phyloP scores from a whole-genome alignment of 2,329 filamentous ascomycete genomes.

The Immersiporthe knoxdaviesiana region DNA sequence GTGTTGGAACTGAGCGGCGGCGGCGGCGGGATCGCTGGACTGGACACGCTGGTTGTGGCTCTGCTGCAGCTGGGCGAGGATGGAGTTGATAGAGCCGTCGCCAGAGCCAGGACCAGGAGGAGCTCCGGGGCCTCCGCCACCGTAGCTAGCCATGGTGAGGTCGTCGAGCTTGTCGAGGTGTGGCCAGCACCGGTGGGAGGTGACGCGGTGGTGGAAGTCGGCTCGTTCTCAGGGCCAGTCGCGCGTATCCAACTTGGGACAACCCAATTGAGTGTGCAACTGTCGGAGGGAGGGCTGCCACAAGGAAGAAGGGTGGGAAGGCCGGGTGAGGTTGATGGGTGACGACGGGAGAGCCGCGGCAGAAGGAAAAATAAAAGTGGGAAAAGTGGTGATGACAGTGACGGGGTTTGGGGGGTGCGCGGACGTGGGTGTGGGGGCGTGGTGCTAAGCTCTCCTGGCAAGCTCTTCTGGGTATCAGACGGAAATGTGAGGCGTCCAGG shows the following conservation, averaged over 20 bases:
- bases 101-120: slow-evolving; percentile 9
- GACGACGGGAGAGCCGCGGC: slow-evolving; percentile 24
- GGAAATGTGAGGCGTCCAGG: background rate
- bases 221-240: slow-evolving; percentile 5
- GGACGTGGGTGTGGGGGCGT: background rate
- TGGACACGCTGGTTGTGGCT: slow-evolving; percentile 34
- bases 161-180: slow-evolving; percentile 23
- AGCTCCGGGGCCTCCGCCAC: slow-evolving; percentile 33
- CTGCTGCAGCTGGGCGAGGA: slow-evolving; percentile 47
- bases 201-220: slow-evolving; percentile 14
- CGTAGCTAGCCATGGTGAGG: slow-evolving; percentile 42
- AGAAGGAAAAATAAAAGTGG: slow-evolving; percentile 30
- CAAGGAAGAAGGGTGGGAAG: background rate
- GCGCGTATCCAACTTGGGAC: slow-evolving; percentile 4
- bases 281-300: background rate
- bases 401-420: background rate
- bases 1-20: slow-evolving; percentile 34
- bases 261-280: background rate
- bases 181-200: slow-evolving; percentile 29
- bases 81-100: slow-evolving; percentile 43
- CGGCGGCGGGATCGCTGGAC: slow-evolving; percentile 19
- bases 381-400: slow-evolving; percentile 21
- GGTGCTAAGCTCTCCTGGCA: slow-evolving; percentile 2
- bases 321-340: slow-evolving; percentile 16
- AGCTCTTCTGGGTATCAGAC: background rate